Evolutionary conservation across 768 basidiomycete species (phyloP), one percentile per base, ranked within the genome.

Genomic region (Podaxis sp.): DNA sequence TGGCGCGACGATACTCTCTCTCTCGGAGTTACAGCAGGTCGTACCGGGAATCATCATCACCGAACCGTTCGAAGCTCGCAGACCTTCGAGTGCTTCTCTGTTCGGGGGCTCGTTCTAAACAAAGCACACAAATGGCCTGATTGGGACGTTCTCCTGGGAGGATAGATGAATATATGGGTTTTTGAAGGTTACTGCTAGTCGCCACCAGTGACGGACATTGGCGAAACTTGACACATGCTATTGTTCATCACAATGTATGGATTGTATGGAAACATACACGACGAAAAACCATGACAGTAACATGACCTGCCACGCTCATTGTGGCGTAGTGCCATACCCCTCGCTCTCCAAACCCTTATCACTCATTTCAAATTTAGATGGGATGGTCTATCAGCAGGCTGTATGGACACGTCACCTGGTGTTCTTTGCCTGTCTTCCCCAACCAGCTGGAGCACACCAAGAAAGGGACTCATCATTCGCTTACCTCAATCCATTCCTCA

Each of bases 1-100:
- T 62, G 73, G 73, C 8, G 59, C 71, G 22, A 57, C 67, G 9
- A 12, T 40, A 1, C 25, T 13, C 2, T 40, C 29, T 6, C 49
- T 64, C 53, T 36, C 41, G 52, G 58, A 64, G 15, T 27, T 66
- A 27, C 52, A 53, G 43, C 50, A 52, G 19, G 27, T 65, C 5
- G 64, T 67, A 17, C 54, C 61, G 19, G 51, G 55, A 27, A 50
- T 67, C 9, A 33, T 61, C 2, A 50, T 66, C 8, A 36, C 46
- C 6, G 65, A 66, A 41, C 53, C 46, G 3, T 55, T 66, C 29
- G 51, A 54, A 37, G 47, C 24, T 12, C 22, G 59, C 8, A 58
- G 51, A 25, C 49, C 38, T 22, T 47, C 27, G 7, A 54, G 15
- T 12, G 59, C 46, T 12, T 52, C 59, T 22, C 12, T 60, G 13